Evolutionary conservation across 306 rosid genomes (phyloP).

Genomic region (Malus orientalis): DNA sequence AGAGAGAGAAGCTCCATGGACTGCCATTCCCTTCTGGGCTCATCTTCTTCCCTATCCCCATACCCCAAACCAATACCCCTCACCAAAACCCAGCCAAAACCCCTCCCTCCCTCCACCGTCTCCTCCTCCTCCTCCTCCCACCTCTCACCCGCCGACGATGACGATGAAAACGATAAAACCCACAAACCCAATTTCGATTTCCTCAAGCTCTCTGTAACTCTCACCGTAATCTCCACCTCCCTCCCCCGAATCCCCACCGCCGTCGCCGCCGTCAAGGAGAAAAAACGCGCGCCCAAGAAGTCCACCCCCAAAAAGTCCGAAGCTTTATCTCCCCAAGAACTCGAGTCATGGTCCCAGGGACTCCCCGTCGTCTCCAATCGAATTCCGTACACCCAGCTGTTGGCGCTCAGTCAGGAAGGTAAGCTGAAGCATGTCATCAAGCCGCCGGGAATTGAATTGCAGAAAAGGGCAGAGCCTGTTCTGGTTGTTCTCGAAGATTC

Average conservation of each 20-base stretch:
- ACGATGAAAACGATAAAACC: constrained; percentile 13
- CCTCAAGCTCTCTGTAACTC: constrained; percentile 60
- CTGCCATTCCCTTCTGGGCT: constrained; percentile 30
- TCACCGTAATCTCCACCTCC: constrained; percentile 63
- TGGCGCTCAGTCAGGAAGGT: constrained; percentile 44
- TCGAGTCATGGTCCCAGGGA: constrained; percentile 58
- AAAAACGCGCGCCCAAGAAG: constrained; percentile 45
- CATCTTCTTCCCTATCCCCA: constrained; percentile 23
- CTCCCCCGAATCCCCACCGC: constrained; percentile 36
- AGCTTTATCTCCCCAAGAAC: constrained; percentile 62
- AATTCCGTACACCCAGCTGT: constrained; percentile 61
- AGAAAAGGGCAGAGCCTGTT: constrained; percentile 39
- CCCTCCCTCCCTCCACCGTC: constrained; percentile 20
- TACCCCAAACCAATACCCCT: constrained; percentile 24
- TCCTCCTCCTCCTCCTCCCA: constrained; percentile 37
- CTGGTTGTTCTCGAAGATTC: constrained; percentile 76
- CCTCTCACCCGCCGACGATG: constrained; percentile 19
- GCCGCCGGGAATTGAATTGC: constrained; percentile 31
- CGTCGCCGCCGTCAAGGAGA: constrained; percentile 39
- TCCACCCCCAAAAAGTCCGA: constrained; percentile 44
- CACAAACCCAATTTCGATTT: constrained; percentile 31
- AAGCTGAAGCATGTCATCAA: constrained; percentile 78
- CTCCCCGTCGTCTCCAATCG: constrained; percentile 70
- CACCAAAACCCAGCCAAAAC: constrained; percentile 1
- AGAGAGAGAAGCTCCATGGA: constrained; percentile 40